A percentile compares a stretch with the other conserved stretches of the same genome.
Conservation (phyloP, 371 early-diverging fungal genomes). For the Zychaea mexicana region DNA sequence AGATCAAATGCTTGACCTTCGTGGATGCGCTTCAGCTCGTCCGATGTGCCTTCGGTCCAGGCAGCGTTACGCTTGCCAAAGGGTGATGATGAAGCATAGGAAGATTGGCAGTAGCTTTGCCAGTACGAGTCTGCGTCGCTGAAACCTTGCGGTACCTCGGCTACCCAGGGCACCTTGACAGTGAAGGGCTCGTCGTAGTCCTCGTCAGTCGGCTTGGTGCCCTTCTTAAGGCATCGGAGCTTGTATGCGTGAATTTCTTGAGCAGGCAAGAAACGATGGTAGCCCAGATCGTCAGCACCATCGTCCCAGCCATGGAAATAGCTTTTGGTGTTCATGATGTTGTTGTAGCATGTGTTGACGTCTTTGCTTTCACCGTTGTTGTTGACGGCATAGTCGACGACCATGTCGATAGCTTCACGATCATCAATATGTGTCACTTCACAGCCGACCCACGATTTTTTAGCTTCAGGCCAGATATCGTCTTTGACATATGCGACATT, state of each 20-base stretch:
- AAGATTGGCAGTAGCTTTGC: slow-evolving; percentile 42
- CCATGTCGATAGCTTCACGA: slow-evolving; percentile 48
- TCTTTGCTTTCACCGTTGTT: slow-evolving; percentile 59
- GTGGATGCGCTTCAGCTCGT: slow-evolving; percentile 37
- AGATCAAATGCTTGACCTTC: slow-evolving; percentile 40
- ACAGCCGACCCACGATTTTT: slow-evolving; percentile 46
- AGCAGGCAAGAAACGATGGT: slow-evolving; percentile 56
- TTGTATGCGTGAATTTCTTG: slow-evolving; percentile 52
- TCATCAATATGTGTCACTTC: slow-evolving; percentile 54
- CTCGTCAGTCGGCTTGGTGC: slow-evolving; percentile 39
- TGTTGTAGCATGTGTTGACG: slow-evolving; percentile 53
- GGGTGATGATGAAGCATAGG: slow-evolving; percentile 17
- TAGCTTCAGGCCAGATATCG: slow-evolving; percentile 53
- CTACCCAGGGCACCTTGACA: slow-evolving; percentile 54
- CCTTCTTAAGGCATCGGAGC: slow-evolving; percentile 43
- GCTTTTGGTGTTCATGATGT: slow-evolving; percentile 56
- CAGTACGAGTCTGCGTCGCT: slow-evolving; percentile 42
- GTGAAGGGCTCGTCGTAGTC: slow-evolving; percentile 50
- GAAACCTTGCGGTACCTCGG: slow-evolving; percentile 42
- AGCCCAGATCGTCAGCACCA: slow-evolving; percentile 57
- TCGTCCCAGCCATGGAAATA: slow-evolving; percentile 60
- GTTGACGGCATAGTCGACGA: slow-evolving; percentile 55
- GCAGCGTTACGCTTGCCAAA: slow-evolving; percentile 17
- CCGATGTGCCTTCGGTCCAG: slow-evolving; percentile 19
- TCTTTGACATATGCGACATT: slow-evolving; percentile 56